A percentile compares a stretch with the other conserved stretches of the same genome.
These are phyloP conservation scores for Entomortierella parvispora DNA, from an alignment of 192 early-diverging fungal species.

Conservation along the genomic window DNA sequence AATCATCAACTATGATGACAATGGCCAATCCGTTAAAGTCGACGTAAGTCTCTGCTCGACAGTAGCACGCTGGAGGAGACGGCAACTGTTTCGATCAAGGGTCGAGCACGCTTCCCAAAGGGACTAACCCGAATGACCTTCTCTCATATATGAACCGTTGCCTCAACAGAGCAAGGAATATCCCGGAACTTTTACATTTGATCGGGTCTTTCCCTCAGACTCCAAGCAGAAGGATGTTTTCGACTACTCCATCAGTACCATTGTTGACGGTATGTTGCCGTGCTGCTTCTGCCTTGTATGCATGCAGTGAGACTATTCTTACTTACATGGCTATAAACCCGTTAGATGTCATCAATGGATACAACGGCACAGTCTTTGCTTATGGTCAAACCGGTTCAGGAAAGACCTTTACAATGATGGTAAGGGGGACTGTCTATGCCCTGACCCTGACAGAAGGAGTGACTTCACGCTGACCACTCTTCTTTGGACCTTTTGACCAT, in stretches of 20 bases:
- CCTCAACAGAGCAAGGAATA: slow-evolving; percentile 62
- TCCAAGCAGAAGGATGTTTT: slow-evolving; percentile 89
- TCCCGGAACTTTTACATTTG: slow-evolving; percentile 88
- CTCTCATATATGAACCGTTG: too few species aligned
- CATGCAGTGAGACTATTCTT: not conserved
- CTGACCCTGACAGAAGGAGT: not conserved
- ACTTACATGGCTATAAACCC: not conserved
- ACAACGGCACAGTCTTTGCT: slow-evolving; percentile 99
- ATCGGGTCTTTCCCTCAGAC: slow-evolving; percentile 88
- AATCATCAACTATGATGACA: slow-evolving; percentile 81
- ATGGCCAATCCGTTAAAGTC: slow-evolving; percentile 67
- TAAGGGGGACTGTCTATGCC: slow-evolving; percentile 20
- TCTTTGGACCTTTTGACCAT: not conserved
- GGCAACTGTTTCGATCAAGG: too few species aligned
- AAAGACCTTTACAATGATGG: slow-evolving; percentile 98
- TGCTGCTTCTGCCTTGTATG: not conserved
- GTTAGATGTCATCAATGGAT: slow-evolving; percentile 94
- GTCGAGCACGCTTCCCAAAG: too few species aligned
- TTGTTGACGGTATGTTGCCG: slow-evolving; percentile 84
- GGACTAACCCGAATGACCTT: too few species aligned
- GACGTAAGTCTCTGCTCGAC: slow-evolving; percentile 46
- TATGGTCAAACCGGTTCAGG: slow-evolving; percentile 99
- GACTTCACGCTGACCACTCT: not conserved
- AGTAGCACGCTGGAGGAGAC: not conserved
- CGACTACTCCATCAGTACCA: slow-evolving; percentile 90